Percentiles rank a stretch among this genome's conserved stretches.
Conservation (phyloP, 2,329 filamentous ascomycete genomes). For the Fusarium sterilihyphosum region DNA sequence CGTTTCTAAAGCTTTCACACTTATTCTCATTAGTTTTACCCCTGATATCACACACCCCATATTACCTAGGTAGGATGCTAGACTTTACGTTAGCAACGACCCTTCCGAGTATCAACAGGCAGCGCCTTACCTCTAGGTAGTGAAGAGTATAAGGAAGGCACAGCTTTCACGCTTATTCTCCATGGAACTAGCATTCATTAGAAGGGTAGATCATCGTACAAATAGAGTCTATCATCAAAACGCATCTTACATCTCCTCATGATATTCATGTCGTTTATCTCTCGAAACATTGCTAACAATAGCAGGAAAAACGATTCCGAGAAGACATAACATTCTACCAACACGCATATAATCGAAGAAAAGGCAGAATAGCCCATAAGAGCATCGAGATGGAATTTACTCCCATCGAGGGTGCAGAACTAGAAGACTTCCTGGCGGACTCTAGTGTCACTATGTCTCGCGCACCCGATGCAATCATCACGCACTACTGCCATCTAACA, state of each 20-base stretch:
- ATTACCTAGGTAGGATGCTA: neutral
- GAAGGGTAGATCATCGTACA: neutral
- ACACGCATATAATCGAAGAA: neutral
- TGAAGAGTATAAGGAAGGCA: neutral
- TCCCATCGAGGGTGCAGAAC: neutral
- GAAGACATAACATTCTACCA: neutral
- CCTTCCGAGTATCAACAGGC: neutral
- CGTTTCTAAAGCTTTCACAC: neutral
- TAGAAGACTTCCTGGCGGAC: neutral
- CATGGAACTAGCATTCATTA: neutral
- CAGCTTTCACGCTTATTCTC: neutral
- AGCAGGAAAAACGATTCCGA: neutral
- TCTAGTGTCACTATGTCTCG: neutral
- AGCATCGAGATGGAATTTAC: neutral
- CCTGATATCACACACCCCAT: neutral
- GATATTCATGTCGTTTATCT: neutral
- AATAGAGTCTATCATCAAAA: neutral
- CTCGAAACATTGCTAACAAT: neutral
- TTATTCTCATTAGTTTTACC: neutral
- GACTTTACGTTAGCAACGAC: neutral
- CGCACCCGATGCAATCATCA: neutral
- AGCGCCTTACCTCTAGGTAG: neutral
- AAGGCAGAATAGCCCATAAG: neutral
- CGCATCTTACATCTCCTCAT: neutral
- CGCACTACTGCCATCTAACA: neutral